phyloP scores from a whole-genome alignment of 2,329 filamentous ascomycete genomes.

The Myriosclerotinia duriaeana region DNA sequence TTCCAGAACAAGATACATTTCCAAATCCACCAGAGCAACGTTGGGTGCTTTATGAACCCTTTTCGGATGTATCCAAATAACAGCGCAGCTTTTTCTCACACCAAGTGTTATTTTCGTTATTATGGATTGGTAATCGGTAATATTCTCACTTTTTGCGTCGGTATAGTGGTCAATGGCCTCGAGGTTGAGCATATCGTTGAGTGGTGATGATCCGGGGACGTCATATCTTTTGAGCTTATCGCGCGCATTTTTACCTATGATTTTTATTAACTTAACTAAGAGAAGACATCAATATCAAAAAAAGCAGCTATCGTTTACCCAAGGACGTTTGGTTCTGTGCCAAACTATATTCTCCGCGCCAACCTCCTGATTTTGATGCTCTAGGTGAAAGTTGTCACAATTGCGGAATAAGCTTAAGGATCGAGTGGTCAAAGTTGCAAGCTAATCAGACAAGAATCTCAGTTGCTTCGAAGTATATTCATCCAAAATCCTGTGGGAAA shows the following conservation, averaged over 20 bases:
- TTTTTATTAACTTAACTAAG: neutral
- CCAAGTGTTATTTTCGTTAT: neutral
- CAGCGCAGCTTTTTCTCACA: neutral
- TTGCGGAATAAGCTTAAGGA: neutral
- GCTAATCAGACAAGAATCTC: neutral
- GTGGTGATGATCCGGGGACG: neutral
- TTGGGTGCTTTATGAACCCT: neutral
- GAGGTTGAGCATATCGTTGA: neutral
- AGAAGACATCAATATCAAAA: neutral
- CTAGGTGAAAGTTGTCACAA: neutral
- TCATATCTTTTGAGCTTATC: neutral
- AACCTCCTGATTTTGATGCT: neutral
- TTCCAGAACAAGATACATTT: neutral
- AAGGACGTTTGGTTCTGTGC: neutral
- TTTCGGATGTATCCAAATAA: neutral
- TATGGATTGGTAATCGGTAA: neutral
- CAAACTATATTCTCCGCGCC: neutral
- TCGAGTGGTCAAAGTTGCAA: neutral
- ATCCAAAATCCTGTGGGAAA: too few relatives aligned
- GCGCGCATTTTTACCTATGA: neutral
- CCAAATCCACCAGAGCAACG: neutral
- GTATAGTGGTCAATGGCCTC: too few relatives aligned
- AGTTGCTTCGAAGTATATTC: neutral
- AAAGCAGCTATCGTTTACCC: neutral
- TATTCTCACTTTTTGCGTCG: neutral